Base-by-base conservation (phyloP, 2,329 filamentous ascomycete genomes). In the Paracoccidioides lutzii region DNA sequence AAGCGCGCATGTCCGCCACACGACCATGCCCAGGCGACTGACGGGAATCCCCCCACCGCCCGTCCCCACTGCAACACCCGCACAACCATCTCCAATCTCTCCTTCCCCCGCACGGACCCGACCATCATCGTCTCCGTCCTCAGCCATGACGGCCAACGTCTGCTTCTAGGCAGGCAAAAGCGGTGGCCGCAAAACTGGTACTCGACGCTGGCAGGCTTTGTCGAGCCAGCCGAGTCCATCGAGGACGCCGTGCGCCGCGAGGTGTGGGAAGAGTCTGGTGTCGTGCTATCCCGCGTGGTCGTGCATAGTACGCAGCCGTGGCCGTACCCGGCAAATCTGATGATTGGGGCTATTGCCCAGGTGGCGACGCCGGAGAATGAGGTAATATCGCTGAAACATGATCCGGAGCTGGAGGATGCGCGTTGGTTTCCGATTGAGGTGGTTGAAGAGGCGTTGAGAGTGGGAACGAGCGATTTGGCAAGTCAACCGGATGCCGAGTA, bases 71-170 rank as follows among this genome's bases (percentile, higher is more conserved):
- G 93, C 71, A 83, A 81, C 6, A 94, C 90, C 0, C 82, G 93
- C 54, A 85, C 82, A 42, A 90, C 88, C 32, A 75, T 98, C 48
- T 95, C 90, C 37, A 98, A 98, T 72, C 78, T 96, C 54, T 85
- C 80, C 66, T 97, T 96, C 76, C 91, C 91, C 2, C 82, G 90
- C 52, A 96, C 91, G 1, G 90, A 96, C 64, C 90, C 90, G 0
- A 95, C 89, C 33, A 90, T 97, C 69, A 98, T 98, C 72, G 90
- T 94, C 73, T 91, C 90, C 0, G 85, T 96, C 9, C 81, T 97
- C 37, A 94, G 87, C 54, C 78, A 84, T 52, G 88, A 94, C 63
- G 86, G 86, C 52, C 80, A 84, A 61, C 81, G 82, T 59, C 74
- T 95, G 42, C 81, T 98, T 6, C 84, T 98, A 0, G 93, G 93